Evolutionary conservation across 2,329 filamentous ascomycete genomes (phyloP).

Genomic region (Mariannaea sp.): DNA sequence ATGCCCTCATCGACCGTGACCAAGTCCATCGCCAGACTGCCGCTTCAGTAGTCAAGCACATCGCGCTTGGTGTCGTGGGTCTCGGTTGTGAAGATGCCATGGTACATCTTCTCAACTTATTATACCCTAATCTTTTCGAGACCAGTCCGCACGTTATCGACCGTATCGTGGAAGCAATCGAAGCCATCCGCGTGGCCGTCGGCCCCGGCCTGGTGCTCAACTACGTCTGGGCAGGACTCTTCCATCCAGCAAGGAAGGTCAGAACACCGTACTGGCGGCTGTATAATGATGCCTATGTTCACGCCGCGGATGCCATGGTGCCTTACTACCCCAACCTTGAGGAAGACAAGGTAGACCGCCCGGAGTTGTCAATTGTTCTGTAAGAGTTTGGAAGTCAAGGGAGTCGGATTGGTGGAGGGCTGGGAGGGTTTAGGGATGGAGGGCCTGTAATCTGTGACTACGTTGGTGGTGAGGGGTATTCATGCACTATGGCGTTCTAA

Average conservation of each 20-base stretch:
- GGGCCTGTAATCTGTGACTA: conserved; percentile 35
- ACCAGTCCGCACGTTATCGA: conserved; percentile 98
- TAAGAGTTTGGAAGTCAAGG: conserved; percentile 49
- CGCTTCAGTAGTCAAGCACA: conserved; percentile 95
- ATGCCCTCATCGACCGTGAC: conserved; percentile 95
- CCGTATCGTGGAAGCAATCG: conserved; percentile 95
- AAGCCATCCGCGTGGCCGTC: conserved; percentile 91
- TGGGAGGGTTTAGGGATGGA: conserved; percentile 1
- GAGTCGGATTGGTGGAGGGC: conserved; percentile 1
- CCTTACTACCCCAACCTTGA: conserved; percentile 91
- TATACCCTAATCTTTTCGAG: conserved; percentile 97
- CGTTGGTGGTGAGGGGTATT: conserved; percentile 32
- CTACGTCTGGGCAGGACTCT: conserved; percentile 96
- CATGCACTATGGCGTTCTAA: conserved; percentile 38
- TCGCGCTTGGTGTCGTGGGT: conserved; percentile 95
- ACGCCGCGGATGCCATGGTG: conserved; percentile 90
- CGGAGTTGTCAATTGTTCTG: conserved; percentile 82
- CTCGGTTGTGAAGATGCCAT: conserved; percentile 98
- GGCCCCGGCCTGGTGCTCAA: conserved; percentile 94
- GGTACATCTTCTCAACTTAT: conserved; percentile 93
- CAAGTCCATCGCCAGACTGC: conserved; percentile 98
- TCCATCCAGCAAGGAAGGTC: conserved; percentile 96
- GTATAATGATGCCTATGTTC: conserved; percentile 97
- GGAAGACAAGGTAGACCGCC: conserved; percentile 77
- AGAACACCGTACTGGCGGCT: conserved; percentile 93